These are phyloP conservation scores for Echites panduratus DNA, from an alignment of 257 asterid species.

Conservation along the genomic window DNA sequence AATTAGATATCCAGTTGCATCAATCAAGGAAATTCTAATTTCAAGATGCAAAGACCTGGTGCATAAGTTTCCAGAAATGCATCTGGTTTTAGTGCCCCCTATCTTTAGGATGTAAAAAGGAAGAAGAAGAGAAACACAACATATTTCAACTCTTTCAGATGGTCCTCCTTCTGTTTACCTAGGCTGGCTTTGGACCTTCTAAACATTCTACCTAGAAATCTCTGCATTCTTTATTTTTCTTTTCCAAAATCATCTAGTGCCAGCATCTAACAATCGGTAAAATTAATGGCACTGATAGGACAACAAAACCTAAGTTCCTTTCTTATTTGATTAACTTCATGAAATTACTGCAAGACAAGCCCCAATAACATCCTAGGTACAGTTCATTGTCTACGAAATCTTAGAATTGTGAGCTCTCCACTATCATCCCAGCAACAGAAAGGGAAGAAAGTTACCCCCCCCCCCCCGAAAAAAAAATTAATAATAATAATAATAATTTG, in stretches of 20 bases:
- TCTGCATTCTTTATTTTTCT: neutral
- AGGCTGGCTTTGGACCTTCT: neutral
- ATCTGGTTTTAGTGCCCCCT: too few species aligned
- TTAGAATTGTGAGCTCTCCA: neutral
- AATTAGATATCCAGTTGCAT: neutral
- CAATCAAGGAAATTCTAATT: neutral
- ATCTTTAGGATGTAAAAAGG: too few species aligned
- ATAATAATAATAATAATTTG: too few species aligned
- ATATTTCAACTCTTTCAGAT: neutral
- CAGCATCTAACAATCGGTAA: neutral
- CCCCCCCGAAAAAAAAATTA: too few species aligned
- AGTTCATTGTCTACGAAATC: neutral
- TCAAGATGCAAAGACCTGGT: neutral
- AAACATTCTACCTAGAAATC: neutral
- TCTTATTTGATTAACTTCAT: neutral
- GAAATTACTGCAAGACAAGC: neutral
- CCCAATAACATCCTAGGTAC: neutral
- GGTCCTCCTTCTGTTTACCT: neutral
- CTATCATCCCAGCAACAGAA: neutral
- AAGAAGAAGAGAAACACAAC: neutral
- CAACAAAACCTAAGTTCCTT: neutral
- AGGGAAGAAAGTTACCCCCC: neutral
- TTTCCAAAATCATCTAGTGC: neutral
- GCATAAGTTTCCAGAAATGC: neutral
- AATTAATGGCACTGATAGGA: neutral